These are phyloP conservation scores for Camelina sativa DNA, from an alignment of 345 rosid species.

Conservation along the genomic window DNA sequence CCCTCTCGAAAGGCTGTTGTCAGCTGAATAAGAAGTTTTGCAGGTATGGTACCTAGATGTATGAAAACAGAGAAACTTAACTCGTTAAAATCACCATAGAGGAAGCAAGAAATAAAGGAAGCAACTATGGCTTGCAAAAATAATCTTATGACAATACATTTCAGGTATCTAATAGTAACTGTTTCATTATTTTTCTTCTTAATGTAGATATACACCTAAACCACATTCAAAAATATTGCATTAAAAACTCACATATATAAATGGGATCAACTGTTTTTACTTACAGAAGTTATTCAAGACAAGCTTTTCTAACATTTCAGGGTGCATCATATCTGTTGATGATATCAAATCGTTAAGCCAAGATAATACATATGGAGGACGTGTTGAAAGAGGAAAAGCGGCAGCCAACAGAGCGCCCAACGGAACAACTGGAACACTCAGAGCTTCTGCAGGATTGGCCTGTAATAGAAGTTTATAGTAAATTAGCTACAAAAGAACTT, in stretches of 20 bases:
- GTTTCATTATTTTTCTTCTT: conserved; percentile 2
- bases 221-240: background rate
- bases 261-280: conserved; percentile 41
- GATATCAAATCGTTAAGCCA: conserved; percentile 91
- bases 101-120: conserved; percentile 8
- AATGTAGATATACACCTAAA: conserved; percentile 6
- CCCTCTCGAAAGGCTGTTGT: conserved; percentile 86
- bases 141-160: conserved; percentile 15
- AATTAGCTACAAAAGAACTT: conserved; percentile 27
- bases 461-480: conserved; percentile 46
- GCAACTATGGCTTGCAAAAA: conserved; percentile 7
- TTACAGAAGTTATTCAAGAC: conserved; percentile 90
- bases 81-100: conserved; percentile 1
- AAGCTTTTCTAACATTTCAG: conserved; percentile 86
- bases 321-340: conserved; percentile 97
- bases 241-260: conserved; percentile 9
- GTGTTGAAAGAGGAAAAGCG: conserved; percentile 81
- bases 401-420: conserved; percentile 84
- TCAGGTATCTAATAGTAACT: conserved; percentile 9
- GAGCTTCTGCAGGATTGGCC: conserved; percentile 98
- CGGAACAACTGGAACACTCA: conserved; percentile 94
- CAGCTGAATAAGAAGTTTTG: conserved; percentile 89
- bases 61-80: conserved; percentile 29
- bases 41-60: conserved; percentile 83
- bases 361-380: conserved; percentile 80